Evolutionary conservation across 108 stramenopile genomes (phyloP).

Genomic region (Nitzschia palea): DNA sequence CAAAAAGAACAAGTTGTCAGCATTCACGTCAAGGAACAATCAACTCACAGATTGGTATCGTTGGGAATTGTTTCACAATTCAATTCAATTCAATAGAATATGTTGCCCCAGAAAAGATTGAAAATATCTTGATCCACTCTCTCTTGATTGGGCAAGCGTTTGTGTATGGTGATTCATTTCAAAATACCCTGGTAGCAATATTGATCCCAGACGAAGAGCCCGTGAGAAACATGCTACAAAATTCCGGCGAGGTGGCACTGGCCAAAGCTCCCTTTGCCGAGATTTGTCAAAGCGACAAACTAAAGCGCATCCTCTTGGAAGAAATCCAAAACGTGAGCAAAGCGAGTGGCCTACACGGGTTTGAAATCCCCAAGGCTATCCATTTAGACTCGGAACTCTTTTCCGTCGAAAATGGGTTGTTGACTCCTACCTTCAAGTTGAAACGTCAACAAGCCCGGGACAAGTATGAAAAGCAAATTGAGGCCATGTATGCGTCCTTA

Average conservation of each 20-base stretch:
- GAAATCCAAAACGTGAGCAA: conserved; percentile 70
- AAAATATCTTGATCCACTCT: conserved; percentile 86
- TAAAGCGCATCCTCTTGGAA: conserved; percentile 57
- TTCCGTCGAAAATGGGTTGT: conserved; percentile 77
- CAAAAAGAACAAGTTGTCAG: no score
- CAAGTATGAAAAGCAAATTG: conserved; percentile 78
- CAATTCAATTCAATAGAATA: conserved; percentile 60
- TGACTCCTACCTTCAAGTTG: conserved; percentile 96
- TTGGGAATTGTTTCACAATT: background rate
- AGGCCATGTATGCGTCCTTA: conserved; percentile 74
- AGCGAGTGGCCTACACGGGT: conserved; percentile 83
- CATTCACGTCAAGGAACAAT: no score
- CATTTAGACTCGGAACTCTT: conserved; percentile 81
- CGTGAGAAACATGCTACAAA: conserved; percentile 52
- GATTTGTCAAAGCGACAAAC: conserved; percentile 63
- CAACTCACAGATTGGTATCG: no score
- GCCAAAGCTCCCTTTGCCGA: conserved; percentile 57
- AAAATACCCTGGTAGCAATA: conserved; percentile 87
- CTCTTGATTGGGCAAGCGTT: conserved; percentile 86
- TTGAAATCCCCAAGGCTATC: conserved; percentile 86
- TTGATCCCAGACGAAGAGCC: conserved; percentile 94
- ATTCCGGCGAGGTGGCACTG: conserved; percentile 21
- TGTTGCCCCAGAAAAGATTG: conserved; percentile 96
- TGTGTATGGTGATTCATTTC: conserved; percentile 94
- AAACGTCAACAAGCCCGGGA: conserved; percentile 83